Conservation (phyloP, 2,329 filamentous ascomycete genomes). For the Aureobasidium sp. region DNA sequence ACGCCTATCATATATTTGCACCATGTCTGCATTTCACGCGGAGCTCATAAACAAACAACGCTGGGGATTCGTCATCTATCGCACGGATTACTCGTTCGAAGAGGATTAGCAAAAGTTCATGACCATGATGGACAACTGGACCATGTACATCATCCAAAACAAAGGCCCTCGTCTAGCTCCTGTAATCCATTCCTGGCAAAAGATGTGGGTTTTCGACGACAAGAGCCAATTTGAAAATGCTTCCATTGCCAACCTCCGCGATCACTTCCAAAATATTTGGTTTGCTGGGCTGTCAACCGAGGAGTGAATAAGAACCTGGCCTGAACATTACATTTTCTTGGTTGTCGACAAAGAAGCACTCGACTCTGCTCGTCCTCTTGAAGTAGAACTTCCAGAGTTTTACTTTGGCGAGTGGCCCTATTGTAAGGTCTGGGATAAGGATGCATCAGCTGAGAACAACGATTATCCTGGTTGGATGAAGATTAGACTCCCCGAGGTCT, state of each 20-base stretch:
- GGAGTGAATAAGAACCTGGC: not conserved
- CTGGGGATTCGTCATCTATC: not conserved
- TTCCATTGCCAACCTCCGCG: not conserved
- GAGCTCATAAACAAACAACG: no score
- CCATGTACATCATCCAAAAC: not conserved
- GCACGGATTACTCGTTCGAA: not conserved
- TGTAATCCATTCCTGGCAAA: not conserved
- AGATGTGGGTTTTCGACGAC: not conserved
- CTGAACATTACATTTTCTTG: not conserved
- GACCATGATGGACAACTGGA: not conserved
- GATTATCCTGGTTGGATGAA: not conserved
- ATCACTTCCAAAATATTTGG: not conserved
- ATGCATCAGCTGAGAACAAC: not conserved
- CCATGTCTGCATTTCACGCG: no score
- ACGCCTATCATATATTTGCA: no score
- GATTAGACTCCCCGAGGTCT: not conserved
- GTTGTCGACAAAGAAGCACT: not conserved
- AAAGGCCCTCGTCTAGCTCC: not conserved
- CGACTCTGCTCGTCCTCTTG: not conserved
- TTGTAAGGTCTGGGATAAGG: not conserved
- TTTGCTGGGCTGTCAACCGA: not conserved
- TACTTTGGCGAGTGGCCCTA: not conserved
- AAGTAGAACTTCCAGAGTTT: not conserved
- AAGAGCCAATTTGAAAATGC: not conserved
- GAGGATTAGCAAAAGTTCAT: not conserved